These are phyloP conservation scores for Cladophialophora bantiana DNA, from an alignment of 2,329 filamentous ascomycete species.

Conservation along the genomic window DNA sequence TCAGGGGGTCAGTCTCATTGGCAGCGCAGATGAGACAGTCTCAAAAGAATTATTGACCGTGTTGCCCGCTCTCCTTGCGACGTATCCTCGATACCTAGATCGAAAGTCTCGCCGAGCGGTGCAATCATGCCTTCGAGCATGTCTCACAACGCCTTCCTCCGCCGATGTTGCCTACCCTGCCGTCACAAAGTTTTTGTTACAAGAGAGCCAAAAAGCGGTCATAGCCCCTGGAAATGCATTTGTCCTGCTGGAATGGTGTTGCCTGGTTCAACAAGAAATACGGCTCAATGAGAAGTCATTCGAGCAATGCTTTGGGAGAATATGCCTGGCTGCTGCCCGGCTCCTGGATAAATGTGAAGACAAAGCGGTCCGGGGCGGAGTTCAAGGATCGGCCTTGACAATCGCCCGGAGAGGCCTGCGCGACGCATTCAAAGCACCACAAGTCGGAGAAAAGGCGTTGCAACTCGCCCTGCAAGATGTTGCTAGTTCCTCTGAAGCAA, in stretches of 20 bases:
- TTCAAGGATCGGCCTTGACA: constrained; percentile 76
- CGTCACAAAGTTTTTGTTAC: constrained; percentile 70
- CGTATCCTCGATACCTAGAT: constrained; percentile 86
- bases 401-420: constrained; percentile 81
- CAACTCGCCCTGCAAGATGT: constrained; percentile 70
- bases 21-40: constrained; percentile 17
- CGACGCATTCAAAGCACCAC: constrained; percentile 69
- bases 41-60: constrained; percentile 10
- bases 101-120: constrained; percentile 82
- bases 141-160: constrained; percentile 67
- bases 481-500: constrained; percentile 69
- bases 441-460: constrained; percentile 67
- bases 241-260: constrained; percentile 89
- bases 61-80: constrained; percentile 70
- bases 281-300: constrained; percentile 66
- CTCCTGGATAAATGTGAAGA: constrained; percentile 79
- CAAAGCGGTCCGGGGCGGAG: constrained; percentile 66
- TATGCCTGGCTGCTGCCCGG: constrained; percentile 73
- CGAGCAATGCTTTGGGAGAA: constrained; percentile 61
- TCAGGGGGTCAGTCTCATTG: constrained; percentile 17
- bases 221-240: constrained; percentile 84
- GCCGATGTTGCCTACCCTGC: constrained; percentile 42
- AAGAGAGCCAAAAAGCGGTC: constrained; percentile 76
- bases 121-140: constrained; percentile 75
- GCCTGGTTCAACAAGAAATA: constrained; percentile 75